Base-by-base conservation (phyloP, 2,329 filamentous ascomycete genomes). In the Hypoxylon sp. region DNA sequence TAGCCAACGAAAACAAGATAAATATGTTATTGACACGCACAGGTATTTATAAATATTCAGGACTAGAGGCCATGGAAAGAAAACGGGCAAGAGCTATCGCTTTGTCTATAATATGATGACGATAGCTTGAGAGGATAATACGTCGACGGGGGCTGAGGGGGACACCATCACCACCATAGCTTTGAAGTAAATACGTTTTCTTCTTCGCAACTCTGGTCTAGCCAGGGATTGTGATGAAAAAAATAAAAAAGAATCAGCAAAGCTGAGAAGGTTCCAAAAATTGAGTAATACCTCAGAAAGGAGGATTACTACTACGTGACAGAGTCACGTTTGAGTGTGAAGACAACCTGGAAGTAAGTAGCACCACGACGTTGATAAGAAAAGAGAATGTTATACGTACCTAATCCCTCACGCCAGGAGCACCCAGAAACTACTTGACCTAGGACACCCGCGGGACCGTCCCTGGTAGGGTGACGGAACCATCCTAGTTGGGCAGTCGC, bases 211-310 rank as follows among this genome's bases (percentile, higher is more conserved):
- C 56, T 17, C 60, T 62, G 52, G 63, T 9, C 32, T 14, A 63
- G 56, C 67, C 56, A 64, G 38, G 2, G 41, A 58, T 46, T 64
- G 63, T 23, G 60, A 69, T 69, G 67, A 67, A 67, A 67, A 66
- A 63, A 63, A 53, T 58, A 55, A 41, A 55, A 48, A 36, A 36
- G 60, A 61, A 32, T 64, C 67, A 67, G 63, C 63, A 69, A 36
- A 64, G 60, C 63, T 64, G 63, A 43, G 25, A 25, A 48, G 25
- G 28, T 69, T 67, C 28, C 59, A 69, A 69, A 69, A 64, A 63
- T 67, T 65, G 36, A 56, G 48, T 59, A 43, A 53, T 38, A 45
- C 38, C 21, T 36, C 11, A 49, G 32, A 46, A 62, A 58, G 23
- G 57, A 25, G 19, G 46, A 23, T 19, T 51, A 60, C 55, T 55